A percentile compares a stretch with the other conserved stretches of the same genome.
phyloP scores from a whole-genome alignment of 805 yeast species.

The Candida boidinii region DNA sequence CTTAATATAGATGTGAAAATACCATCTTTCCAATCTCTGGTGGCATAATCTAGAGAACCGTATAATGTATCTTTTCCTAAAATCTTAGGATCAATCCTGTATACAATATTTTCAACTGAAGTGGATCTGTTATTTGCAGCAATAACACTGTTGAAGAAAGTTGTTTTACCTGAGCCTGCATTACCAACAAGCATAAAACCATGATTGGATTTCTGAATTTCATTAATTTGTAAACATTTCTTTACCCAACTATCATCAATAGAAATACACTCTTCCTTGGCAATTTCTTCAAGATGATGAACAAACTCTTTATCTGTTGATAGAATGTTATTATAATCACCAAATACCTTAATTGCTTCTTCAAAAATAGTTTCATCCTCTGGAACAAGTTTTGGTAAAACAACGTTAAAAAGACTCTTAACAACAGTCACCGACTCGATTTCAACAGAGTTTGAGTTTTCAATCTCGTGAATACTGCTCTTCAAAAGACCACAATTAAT shows the following conservation, averaged over 20 bases:
- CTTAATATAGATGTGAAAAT: conserved; percentile 63
- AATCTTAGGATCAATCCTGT: conserved; percentile 68
- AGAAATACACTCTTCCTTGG: conserved; percentile 23
- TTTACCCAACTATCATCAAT: conserved; percentile 35
- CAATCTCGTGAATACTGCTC: conserved; percentile 3
- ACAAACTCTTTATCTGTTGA: conserved; percentile 17
- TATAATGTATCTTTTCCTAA: conserved; percentile 55
- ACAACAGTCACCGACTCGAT: conserved; percentile 30
- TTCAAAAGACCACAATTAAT: conserved; percentile 45
- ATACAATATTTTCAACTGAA: conserved; percentile 27
- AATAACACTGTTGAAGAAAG: conserved; percentile 41
- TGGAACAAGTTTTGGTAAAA: conserved; percentile 58
- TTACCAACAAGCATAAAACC: conserved; percentile 79
- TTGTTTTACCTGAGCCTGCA: conserved; percentile 69
- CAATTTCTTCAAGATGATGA: conserved; percentile 16
- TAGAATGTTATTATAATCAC: conserved; percentile 2
- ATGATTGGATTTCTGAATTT: conserved; percentile 54
- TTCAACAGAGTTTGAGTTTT: conserved; percentile 1
- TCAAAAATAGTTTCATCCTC: conserved; percentile 40
- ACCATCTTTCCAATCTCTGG: conserved; percentile 93
- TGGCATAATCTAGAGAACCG: conserved; percentile 65
- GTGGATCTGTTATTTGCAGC: conserved; percentile 28
- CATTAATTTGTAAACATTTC: conserved; percentile 54
- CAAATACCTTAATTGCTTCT: conserved; percentile 17
- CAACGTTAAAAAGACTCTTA: conserved; percentile 47